Conservation (phyloP, 192 early-diverging fungal species). For the Rhizophagus sp. region DNA sequence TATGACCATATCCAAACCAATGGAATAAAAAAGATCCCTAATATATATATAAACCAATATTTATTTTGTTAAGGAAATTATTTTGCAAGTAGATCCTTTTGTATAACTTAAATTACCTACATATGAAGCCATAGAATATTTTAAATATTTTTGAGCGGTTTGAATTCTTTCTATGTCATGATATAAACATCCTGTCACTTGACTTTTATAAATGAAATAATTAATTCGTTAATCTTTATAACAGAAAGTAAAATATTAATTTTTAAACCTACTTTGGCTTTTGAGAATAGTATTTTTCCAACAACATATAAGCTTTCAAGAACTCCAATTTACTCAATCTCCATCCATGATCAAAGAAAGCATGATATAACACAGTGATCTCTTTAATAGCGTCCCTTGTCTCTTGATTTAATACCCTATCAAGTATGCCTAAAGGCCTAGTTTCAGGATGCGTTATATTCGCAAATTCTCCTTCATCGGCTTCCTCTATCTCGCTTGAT, state of each 20-base stretch:
- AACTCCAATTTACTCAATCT: slow-evolving; percentile 40
- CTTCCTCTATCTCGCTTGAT: not conserved
- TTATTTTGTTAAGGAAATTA: no score
- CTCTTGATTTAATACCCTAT: slow-evolving; percentile 29
- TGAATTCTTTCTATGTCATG: slow-evolving; percentile 39
- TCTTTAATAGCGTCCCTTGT: slow-evolving; percentile 45
- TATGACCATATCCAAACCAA: slow-evolving; percentile 24
- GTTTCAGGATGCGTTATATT: not conserved
- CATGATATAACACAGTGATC: slow-evolving; percentile 40
- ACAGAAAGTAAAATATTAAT: not conserved
- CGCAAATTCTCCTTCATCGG: not conserved
- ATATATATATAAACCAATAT: not conserved
- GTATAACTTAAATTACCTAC: slow-evolving; percentile 26
- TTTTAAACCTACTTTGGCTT: slow-evolving; percentile 35
- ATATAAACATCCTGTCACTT: slow-evolving; percentile 34
- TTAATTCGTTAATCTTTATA: not conserved
- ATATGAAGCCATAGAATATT: slow-evolving; percentile 45
- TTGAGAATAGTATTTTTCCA: slow-evolving; percentile 40
- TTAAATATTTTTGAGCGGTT: slow-evolving; percentile 39
- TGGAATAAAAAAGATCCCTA: slow-evolving; percentile 28
- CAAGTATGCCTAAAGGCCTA: slow-evolving; percentile 16
- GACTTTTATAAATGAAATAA: slow-evolving; percentile 21
- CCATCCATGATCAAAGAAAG: slow-evolving; percentile 48
- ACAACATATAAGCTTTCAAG: slow-evolving; percentile 40
- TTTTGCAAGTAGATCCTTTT: not conserved